Conservation (phyloP, 1,139 yeast genomes). For the Blastobotrys illinoisensis region DNA sequence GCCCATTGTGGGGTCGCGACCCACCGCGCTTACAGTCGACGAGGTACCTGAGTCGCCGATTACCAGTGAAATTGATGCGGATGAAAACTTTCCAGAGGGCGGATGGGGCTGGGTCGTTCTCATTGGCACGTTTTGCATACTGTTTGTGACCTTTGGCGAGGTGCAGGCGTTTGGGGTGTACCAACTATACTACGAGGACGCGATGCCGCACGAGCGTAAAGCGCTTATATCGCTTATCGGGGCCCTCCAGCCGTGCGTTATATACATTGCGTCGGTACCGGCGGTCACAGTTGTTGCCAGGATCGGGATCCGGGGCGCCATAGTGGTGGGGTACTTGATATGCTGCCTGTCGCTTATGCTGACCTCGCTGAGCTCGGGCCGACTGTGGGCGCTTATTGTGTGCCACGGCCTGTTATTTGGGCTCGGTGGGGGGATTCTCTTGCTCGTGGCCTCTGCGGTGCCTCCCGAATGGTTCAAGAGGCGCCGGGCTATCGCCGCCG, state of each 20-base stretch:
- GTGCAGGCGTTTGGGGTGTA: conserved; percentile 52
- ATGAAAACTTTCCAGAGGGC: conserved; percentile 21
- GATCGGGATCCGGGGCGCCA: conserved; percentile 25
- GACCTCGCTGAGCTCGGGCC: conserved; percentile 45
- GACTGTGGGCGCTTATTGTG: conserved; percentile 49
- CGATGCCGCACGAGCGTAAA: conserved; percentile 39
- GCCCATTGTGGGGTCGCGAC: not conserved
- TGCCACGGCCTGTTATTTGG: conserved; percentile 51
- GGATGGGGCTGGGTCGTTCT: conserved; percentile 27
- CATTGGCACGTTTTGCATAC: conserved; percentile 20
- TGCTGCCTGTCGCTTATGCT: conserved; percentile 45
- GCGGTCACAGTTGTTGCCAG: conserved; percentile 52
- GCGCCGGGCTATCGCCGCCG: conserved; percentile 51
- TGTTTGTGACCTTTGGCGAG: conserved; percentile 38
- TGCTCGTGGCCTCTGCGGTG: conserved; percentile 22
- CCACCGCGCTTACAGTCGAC: not conserved
- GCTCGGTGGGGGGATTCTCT: conserved; percentile 37
- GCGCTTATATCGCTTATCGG: conserved; percentile 48
- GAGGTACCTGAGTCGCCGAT: not conserved
- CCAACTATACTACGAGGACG: conserved; percentile 44
- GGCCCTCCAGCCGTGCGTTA: conserved; percentile 44
- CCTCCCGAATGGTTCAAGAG: conserved; percentile 47
- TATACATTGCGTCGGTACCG: conserved; percentile 42
- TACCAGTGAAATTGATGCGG: conserved; percentile 8
- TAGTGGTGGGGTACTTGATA: conserved; percentile 41